These are phyloP conservation scores for Sporisorium exsertum DNA, from an alignment of 1,284 basidiomycete genomes.

Conservation along the genomic window DNA sequence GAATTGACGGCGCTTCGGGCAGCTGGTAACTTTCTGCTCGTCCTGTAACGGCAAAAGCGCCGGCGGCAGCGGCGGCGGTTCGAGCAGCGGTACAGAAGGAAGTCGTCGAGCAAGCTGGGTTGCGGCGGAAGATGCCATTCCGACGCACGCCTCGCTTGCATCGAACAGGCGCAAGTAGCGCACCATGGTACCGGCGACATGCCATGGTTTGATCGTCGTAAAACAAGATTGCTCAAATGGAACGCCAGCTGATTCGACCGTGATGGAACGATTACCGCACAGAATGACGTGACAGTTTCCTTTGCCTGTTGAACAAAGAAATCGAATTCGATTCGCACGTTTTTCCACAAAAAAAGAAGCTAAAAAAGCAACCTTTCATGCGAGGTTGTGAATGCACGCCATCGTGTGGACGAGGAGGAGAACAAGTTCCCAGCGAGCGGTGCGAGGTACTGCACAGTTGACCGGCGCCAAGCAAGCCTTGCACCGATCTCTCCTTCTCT, in stretches of 20 bases:
- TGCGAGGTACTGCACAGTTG: background rate
- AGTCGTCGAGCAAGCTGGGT: background rate
- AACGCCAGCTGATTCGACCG: conserved; percentile 7
- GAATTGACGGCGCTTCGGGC: too few species aligned
- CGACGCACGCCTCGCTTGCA: background rate
- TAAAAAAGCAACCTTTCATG: background rate
- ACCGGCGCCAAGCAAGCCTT: background rate
- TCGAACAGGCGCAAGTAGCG: background rate
- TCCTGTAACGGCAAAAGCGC: background rate
- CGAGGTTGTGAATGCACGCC: background rate
- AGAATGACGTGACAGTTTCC: conserved; percentile 17
- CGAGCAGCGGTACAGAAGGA: too few species aligned
- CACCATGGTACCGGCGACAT: too few species aligned
- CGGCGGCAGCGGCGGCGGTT: background rate
- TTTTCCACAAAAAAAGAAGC: conserved; percentile 7
- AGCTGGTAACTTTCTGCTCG: background rate
- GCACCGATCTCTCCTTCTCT: too few species aligned
- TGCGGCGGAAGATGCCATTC: conserved; percentile 8
- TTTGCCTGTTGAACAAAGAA: background rate
- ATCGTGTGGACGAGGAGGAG: too few species aligned
- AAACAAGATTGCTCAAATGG: background rate
- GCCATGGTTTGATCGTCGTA: background rate
- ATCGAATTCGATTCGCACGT: background rate
- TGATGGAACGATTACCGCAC: conserved; percentile 11
- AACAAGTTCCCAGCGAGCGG: too few species aligned